Percentiles rank a stretch among this genome's conserved stretches.
These are phyloP conservation scores for Tuber aestivum DNA, from an alignment of 495 filamentous ascomycete species.

Conservation along the genomic window DNA sequence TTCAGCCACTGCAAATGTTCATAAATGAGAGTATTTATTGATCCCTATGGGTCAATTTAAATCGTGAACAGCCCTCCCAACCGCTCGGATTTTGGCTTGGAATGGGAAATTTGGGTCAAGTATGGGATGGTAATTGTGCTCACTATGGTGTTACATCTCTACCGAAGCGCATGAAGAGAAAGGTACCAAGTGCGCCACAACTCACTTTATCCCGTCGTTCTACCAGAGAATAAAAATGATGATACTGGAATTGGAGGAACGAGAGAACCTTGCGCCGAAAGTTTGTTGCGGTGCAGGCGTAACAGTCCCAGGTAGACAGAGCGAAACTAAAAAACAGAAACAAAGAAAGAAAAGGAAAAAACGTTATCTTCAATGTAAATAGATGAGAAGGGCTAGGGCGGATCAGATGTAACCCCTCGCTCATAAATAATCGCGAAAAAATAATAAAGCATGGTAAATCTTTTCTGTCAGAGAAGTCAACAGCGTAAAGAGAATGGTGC, in stretches of 20 bases:
- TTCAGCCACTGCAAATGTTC: not conserved
- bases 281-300: not conserved
- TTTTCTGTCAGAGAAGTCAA: not conserved
- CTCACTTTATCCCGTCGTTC: not conserved
- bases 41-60: not conserved
- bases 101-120: not conserved
- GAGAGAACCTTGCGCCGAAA: not conserved
- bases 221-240: not conserved
- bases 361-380: not conserved
- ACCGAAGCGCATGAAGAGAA: too few relatives aligned
- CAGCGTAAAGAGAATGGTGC: not conserved
- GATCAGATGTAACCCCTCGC: not conserved
- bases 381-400: not conserved
- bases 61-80: too few relatives aligned
- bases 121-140: not conserved
- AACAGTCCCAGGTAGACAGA: too few relatives aligned
- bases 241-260: not conserved
- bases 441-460: not conserved
- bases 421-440: not conserved
- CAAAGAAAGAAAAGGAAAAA: too few relatives aligned
- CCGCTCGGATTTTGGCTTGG: not conserved
- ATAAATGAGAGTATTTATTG: not conserved
- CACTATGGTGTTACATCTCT: not conserved
- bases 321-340: not conserved
- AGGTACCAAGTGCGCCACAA: not conserved